Percentiles rank a stretch among this genome's conserved stretches.
Conservation (phyloP, 2,329 filamentous ascomycete species). For the Zymoseptoria brevis region DNA sequence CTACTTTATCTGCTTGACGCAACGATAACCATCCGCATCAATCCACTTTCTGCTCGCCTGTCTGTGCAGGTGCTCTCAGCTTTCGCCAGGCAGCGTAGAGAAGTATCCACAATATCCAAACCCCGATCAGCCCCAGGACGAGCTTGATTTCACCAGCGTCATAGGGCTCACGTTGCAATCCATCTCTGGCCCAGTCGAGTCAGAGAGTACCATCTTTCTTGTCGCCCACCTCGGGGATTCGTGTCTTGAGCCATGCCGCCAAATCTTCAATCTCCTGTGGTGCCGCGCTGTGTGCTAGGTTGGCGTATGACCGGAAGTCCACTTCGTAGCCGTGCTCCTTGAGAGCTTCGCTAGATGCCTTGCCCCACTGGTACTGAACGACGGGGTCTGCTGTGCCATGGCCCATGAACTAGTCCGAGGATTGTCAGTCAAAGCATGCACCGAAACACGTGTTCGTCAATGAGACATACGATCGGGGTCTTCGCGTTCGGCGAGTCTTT, state of each 20-base stretch:
- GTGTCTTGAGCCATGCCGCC: constrained; percentile 53
- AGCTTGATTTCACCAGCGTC: constrained; percentile 25
- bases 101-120: constrained; percentile 21
- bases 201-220: constrained; percentile 22
- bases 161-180: constrained; percentile 19
- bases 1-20: background rate
- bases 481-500: constrained; percentile 43
- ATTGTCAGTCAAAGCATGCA: background rate
- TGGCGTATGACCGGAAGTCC: constrained; percentile 68
- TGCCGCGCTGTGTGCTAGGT: constrained; percentile 68
- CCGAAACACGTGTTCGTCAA: background rate
- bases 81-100: constrained; percentile 18
- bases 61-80: constrained; percentile 1
- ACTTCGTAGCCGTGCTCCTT: constrained; percentile 64
- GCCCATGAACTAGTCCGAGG: constrained; percentile 56
- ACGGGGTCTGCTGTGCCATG: constrained; percentile 75
- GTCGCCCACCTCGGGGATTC: constrained; percentile 43
- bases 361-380: constrained; percentile 61
- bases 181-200: constrained; percentile 16
- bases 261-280: constrained; percentile 74
- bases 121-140: constrained; percentile 18
- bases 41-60: background rate
- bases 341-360: constrained; percentile 58
- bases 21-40: background rate
- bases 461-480: constrained; percentile 56